Evolutionary conservation across 192 early-diverging fungal species (phyloP).

Genomic region (Chytriomyces sp.): DNA sequence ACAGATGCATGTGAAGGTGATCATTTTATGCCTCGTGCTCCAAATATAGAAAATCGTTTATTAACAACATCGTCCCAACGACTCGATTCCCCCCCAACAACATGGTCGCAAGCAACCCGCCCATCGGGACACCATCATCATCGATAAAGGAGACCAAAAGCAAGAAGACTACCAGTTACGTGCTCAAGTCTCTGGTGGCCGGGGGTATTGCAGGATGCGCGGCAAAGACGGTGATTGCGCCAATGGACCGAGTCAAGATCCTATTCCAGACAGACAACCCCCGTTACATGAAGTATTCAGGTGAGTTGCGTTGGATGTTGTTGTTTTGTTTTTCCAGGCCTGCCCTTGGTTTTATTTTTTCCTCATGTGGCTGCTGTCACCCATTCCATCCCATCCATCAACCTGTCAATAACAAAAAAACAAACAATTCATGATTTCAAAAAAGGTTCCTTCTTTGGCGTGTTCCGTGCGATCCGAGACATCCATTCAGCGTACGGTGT

Average conservation of each 20-base stretch:
- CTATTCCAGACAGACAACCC: constrained; percentile 62
- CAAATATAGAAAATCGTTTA: no score
- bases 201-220: constrained; percentile 66
- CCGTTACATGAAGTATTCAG: constrained; percentile 53
- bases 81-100: no score
- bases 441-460: constrained; percentile 76
- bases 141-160: constrained; percentile 7
- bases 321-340: neutral
- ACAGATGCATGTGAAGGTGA: no score
- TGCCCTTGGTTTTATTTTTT: neutral
- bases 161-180: constrained; percentile 49
- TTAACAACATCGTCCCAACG: no score
- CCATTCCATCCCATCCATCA: neutral
- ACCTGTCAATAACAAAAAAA: neutral
- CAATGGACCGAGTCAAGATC: constrained; percentile 64
- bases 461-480: constrained; percentile 77
- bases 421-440: neutral
- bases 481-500: constrained; percentile 77
- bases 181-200: constrained; percentile 56
- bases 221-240: constrained; percentile 63
- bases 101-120: no score
- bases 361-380: neutral
- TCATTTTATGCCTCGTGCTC: no score
- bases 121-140: neutral
- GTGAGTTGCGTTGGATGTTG: constrained; percentile 31